Evolutionary conservation across 2,329 filamentous ascomycete species (phyloP), one percentile per base, ranked within the genome.

Genomic region (Pseudocercospora pini-densiflorae): DNA sequence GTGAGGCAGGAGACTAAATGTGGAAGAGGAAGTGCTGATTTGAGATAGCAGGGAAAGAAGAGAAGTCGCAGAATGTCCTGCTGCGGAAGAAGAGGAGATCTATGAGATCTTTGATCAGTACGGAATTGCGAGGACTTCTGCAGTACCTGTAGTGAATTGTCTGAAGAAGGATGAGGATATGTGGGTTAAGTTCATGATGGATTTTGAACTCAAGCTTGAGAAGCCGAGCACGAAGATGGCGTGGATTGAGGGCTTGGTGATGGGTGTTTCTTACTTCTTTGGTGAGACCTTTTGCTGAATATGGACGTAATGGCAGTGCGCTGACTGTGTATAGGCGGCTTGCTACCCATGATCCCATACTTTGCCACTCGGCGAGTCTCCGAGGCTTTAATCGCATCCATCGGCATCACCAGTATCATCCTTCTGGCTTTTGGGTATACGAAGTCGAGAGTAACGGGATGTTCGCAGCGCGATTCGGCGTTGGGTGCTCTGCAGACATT

Each of bases 111-210:
- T 87, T 65, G 81, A 82, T 36, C 79, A 81, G 66, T 88, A 85
- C 75, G 79, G 80, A 33, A 78, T 89, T 51, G 80, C 80, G 19
- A 75, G 80, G 53, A 72, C 74, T 16, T 81, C 82, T 1, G 79
- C 80, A 6, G 73, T 74, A n/a, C 80, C 80, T 1, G 77, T 88
- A 1, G 83, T 87, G 47, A 78, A 85, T 33, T 81, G 83, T 69
- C 77, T 88, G 31, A 83, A 81, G 73, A 77, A 76, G 55, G 78
- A 84, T 69, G 80, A 81, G 45, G 81, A 84, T 33, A 78, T 80
- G 63, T 87, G 83, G 82, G 82, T 87, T 10, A 73, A 79, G 75
- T 88, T 89, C 79, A 84, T 88, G 81, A 87, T 88, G 82, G 84
- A 87, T 73, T 86, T 89, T 76, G 83, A 85, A 70, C 80, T 86